phyloP scores from a whole-genome alignment of 2,329 filamentous ascomycete genomes.

The Neocatenulostroma microsporum region DNA sequence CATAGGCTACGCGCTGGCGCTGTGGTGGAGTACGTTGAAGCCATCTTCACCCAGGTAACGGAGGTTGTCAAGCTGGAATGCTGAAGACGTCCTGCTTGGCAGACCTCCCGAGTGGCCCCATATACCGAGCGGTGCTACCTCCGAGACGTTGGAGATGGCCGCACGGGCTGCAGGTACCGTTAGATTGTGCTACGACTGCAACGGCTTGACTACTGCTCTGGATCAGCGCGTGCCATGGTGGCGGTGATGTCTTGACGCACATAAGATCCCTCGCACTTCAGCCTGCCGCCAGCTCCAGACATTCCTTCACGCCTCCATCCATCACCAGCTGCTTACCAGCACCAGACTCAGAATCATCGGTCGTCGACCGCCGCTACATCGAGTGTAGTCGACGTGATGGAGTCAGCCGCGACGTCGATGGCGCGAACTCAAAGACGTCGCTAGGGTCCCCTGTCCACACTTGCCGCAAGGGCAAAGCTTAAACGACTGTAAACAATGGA shows the following conservation, averaged over 20 bases:
- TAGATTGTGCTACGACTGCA: not conserved
- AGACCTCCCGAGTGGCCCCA: not conserved
- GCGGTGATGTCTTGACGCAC: not conserved
- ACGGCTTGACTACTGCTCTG: not conserved
- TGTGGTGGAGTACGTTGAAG: no score
- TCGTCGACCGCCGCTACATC: no score
- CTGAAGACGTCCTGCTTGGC: not conserved
- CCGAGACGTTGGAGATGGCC: not conserved
- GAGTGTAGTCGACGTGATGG: slow-evolving; percentile 3
- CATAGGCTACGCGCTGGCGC: no score
- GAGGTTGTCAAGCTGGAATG: slow-evolving; percentile 6
- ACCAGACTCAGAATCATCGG: no score
- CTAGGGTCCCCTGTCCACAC: no score
- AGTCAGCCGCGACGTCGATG: not conserved
- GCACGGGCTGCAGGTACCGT: slow-evolving; percentile 4
- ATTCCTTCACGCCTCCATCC: no score
- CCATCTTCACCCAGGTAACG: slow-evolving; percentile 20
- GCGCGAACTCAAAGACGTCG: slow-evolving; percentile 1
- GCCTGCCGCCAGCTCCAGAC: not conserved
- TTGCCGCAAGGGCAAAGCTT: no score
- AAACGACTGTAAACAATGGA: no score
- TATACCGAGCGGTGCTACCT: no score
- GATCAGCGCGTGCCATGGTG: not conserved
- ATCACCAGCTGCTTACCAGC: no score
- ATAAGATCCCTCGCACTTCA: not conserved